phyloP scores from a whole-genome alignment of 1,284 basidiomycete genomes.

The Phellinidium pouzarii region DNA sequence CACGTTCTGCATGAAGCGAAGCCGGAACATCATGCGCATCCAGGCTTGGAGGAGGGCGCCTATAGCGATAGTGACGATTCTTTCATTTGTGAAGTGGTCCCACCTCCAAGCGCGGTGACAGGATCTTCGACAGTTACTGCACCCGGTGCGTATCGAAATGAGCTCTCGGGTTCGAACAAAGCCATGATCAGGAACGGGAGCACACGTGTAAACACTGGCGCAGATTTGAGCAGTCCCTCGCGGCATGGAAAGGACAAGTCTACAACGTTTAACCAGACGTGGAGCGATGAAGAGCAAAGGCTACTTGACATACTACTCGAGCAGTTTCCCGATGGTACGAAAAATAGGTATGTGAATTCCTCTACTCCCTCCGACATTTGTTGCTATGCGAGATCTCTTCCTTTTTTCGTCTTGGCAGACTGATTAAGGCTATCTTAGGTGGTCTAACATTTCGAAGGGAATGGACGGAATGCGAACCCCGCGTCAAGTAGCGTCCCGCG shows the following conservation, averaged over 20 bases:
- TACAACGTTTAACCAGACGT: constrained; percentile 72
- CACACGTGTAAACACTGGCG: background rate
- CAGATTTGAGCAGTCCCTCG: background rate
- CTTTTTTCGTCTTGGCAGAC: background rate
- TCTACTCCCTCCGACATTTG: background rate
- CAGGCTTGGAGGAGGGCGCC: background rate
- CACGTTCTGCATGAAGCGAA: background rate
- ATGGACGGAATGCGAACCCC: constrained; percentile 72
- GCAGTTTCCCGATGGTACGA: constrained; percentile 70
- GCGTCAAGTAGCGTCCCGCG: constrained; percentile 76
- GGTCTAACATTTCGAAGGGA: constrained; percentile 71
- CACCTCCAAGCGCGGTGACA: background rate
- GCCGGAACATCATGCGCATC: background rate
- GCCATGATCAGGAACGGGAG: background rate
- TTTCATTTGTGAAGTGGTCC: constrained; percentile 3
- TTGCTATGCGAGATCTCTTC: background rate
- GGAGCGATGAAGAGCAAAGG: constrained; percentile 69
- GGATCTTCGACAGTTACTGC: background rate
- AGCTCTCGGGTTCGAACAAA: background rate
- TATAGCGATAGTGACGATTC: background rate
- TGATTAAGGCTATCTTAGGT: constrained; percentile 34
- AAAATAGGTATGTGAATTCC: constrained; percentile 47
- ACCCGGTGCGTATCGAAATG: background rate
- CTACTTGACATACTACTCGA: constrained; percentile 63
- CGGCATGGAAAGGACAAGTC: constrained; percentile 30